Percentiles rank a stretch among this genome's conserved stretches.
phyloP scores from a whole-genome alignment of 352 stramenopile genomes.

The Discostella stelligera region DNA sequence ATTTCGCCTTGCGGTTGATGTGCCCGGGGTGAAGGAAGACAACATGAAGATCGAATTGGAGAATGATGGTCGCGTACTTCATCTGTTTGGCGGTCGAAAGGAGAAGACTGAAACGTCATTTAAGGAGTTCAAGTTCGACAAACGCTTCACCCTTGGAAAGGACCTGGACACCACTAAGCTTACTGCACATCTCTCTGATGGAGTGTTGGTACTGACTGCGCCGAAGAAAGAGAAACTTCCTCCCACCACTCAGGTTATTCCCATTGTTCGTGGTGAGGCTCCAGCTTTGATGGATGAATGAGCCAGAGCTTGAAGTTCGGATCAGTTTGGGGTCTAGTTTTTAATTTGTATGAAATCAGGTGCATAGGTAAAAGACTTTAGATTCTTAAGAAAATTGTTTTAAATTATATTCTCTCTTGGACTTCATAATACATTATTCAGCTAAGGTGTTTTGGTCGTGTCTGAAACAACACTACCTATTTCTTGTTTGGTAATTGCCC shows the following conservation, averaged over 20 bases:
- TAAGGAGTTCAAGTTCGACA: conserved; percentile 59
- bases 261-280: conserved; percentile 36
- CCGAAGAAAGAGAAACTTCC: conserved; percentile 54
- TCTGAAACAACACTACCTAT: no score
- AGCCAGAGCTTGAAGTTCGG: no score
- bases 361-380: background rate
- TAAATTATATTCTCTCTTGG: background rate
- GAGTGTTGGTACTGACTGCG: conserved; percentile 58
- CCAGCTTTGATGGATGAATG: conserved; percentile 29
- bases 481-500: no score
- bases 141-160: conserved; percentile 55
- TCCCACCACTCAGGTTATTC: conserved; percentile 35
- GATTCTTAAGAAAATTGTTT: background rate
- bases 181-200: conserved; percentile 51
- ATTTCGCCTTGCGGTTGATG: conserved; percentile 38
- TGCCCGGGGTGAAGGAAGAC: conserved; percentile 40
- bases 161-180: conserved; percentile 59
- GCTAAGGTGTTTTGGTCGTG: no score
- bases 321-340: background rate
- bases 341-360: background rate
- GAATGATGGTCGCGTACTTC: conserved; percentile 32
- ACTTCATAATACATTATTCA: no score
- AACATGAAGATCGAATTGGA: conserved; percentile 44
- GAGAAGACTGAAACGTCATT: conserved; percentile 20
- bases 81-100: conserved; percentile 39